Conservation (phyloP, 108 stramenopile species). For the Thalassiosira profunda region DNA sequence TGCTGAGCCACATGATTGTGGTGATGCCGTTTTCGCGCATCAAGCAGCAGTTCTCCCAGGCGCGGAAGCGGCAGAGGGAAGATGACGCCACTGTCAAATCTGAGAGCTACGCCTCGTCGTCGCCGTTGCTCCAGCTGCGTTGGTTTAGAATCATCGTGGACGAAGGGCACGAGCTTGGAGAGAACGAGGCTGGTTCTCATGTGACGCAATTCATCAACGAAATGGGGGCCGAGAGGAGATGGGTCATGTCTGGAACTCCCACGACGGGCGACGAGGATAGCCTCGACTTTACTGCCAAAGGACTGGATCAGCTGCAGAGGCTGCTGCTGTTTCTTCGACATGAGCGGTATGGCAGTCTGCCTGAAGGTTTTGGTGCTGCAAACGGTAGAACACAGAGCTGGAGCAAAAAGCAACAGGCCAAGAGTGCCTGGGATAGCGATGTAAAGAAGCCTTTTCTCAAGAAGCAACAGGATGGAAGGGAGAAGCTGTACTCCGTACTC, state of each 20-base stretch:
- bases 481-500: slow-evolving; percentile 40
- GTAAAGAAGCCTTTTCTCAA: slow-evolving; percentile 54
- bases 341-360: slow-evolving; percentile 36
- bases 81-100: background rate
- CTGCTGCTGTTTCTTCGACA: slow-evolving; percentile 54
- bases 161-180: slow-evolving; percentile 84
- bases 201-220: slow-evolving; percentile 55
- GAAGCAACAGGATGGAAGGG: slow-evolving; percentile 24
- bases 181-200: slow-evolving; percentile 36
- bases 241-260: slow-evolving; percentile 87
- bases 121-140: slow-evolving; percentile 46
- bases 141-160: slow-evolving; percentile 77
- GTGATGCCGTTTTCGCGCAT: slow-evolving; percentile 56
- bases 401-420: slow-evolving; percentile 37
- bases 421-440: slow-evolving; percentile 46
- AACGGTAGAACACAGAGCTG: background rate
- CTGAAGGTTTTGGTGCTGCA: background rate
- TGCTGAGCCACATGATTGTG: slow-evolving; percentile 49
- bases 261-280: slow-evolving; percentile 64
- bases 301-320: slow-evolving; percentile 59
- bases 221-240: slow-evolving; percentile 74
- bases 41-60: slow-evolving; percentile 22
- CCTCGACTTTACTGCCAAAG: slow-evolving; percentile 23
- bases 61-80: slow-evolving; percentile 15
- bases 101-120: background rate